phyloP scores from a whole-genome alignment of 495 filamentous ascomycete species.

The Hyaloscypha bicolor region DNA sequence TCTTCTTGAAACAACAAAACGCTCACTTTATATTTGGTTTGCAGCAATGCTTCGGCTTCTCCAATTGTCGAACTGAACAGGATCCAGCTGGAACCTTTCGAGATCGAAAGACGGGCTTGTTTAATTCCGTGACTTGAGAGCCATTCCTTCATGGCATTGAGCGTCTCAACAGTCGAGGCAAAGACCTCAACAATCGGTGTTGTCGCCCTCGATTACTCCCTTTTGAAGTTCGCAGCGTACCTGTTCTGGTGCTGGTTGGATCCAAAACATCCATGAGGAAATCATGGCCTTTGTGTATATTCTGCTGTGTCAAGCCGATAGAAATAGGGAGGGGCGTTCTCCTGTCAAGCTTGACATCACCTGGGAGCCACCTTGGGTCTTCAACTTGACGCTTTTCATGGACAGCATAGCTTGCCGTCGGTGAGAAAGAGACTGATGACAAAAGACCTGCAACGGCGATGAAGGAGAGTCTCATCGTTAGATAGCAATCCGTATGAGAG shows the following conservation, averaged over 20 bases:
- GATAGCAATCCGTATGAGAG: too few relatives aligned
- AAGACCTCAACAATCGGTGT: constrained; percentile 17
- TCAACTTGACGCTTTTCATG: constrained; percentile 19
- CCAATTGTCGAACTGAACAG: constrained; percentile 20
- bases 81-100: constrained; percentile 17
- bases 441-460: constrained; percentile 5
- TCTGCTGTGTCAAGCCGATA: constrained; percentile 20
- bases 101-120: constrained; percentile 20
- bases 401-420: constrained; percentile 18
- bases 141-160: constrained; percentile 28
- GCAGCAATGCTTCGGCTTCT: constrained; percentile 26
- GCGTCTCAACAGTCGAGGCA: constrained; percentile 21
- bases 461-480: constrained; percentile 15
- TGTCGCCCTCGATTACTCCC: background rate
- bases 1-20: background rate
- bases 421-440: constrained; percentile 10
- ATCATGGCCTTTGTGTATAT: constrained; percentile 21
- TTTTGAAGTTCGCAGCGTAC: background rate
- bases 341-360: background rate
- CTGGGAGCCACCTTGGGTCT: background rate
- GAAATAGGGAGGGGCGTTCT: background rate
- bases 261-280: constrained; percentile 26
- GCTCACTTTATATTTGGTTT: constrained; percentile 23
- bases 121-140: constrained; percentile 19
- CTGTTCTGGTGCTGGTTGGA: constrained; percentile 20